Evolutionary conservation across 2,329 filamentous ascomycete genomes (phyloP), one percentile per base, ranked within the genome.

Genomic region (Alternaria rosae): DNA sequence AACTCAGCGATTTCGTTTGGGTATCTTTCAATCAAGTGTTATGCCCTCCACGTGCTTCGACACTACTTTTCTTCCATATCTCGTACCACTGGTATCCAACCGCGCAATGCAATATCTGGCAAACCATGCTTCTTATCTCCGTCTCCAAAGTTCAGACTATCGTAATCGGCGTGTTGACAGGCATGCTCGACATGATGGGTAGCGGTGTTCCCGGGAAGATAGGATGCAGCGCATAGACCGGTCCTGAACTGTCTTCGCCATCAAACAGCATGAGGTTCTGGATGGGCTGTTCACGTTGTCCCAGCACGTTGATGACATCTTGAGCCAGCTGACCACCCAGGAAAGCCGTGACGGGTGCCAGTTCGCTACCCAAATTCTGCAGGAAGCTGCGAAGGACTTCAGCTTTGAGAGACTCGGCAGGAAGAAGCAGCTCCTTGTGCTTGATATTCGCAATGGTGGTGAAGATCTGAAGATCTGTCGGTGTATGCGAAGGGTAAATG

Each of bases 241-340:
- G 89, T 0, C 91, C 92, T 67, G 92, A 87, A 79, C 92, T 91
- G 47, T 85, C 87, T 70, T 92, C 91, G 13, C 94, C 94, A 77
- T 98, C 93, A 73, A 98, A 97, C 20, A 98, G 84, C 52, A 97
- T 87, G 77, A 97, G 88, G 79, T 99, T 99, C 82, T 99, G 95
- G 43, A 99, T 91, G 1, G 95, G 95, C 79, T 97, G 95, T 81
- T 98, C 93, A 42, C 91, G 89, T 76, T 92, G 89, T 51, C 94
- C 93, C 6, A 98, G 86, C 30, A 97, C 94, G 73, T 98, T 98
- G 81, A 99, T 98, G 54, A 97, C 93, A 76, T 99, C 95, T 81
- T 99, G 95, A 1, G 94, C 93, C 15, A 99, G 85, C 78, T 94
- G 89, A 10, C 94, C 95, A 51, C 95, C 95, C 11, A 99, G 84